Base-by-base conservation (phyloP, 495 filamentous ascomycete genomes). In the Ramalina intermedia region DNA sequence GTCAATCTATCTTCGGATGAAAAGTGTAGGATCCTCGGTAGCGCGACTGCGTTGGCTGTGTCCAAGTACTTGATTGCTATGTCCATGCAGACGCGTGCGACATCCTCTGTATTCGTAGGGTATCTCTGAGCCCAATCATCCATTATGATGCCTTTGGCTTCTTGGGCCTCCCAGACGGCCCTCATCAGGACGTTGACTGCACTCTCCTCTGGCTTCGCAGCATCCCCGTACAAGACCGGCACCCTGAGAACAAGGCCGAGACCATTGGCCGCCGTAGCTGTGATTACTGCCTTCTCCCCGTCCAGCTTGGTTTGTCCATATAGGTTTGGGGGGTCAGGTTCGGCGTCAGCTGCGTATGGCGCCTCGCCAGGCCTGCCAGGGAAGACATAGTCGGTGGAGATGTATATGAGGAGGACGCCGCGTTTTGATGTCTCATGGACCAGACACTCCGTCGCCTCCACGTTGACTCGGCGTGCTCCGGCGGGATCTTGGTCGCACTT, bases 351-450 rank as follows among this genome's bases (percentile, higher is more conserved):
- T 56, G 81, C 77, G 61, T 95, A 95, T 3, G 89, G 89, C 12
- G 88, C 89, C 23, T 90, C 81, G n/a, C 87, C 84, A 27, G 79
- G 81, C 17, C 56, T 70, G 14, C 89, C 89, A 1, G 87, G 67
- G 60, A 96, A 96, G 39, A 96, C 87, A 62, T 96, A 96, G 68
- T 96, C 89, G 37, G 89, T 94, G 0, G 85, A 91, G 60, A 96
- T 94, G 70, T 94, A 94, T 60, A 95, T 77, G 27, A 94, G 71
- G 43, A 94, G 61, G 52, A 80, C 77, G n/a, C 63, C 64, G 11
- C 78, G 75, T 14, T 66, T 55, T 16, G 78, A 72, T 56, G 84
- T 82, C 29, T 79, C 68, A 26, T 73, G 63, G 17, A 88, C 87
- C 17, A 96, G 76, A 18, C 59, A 56, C 27, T 70, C 68, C 14